These are phyloP conservation scores for Pestalotiopsis sp. DNA, from an alignment of 2,329 filamentous ascomycete species.

Conservation along the genomic window DNA sequence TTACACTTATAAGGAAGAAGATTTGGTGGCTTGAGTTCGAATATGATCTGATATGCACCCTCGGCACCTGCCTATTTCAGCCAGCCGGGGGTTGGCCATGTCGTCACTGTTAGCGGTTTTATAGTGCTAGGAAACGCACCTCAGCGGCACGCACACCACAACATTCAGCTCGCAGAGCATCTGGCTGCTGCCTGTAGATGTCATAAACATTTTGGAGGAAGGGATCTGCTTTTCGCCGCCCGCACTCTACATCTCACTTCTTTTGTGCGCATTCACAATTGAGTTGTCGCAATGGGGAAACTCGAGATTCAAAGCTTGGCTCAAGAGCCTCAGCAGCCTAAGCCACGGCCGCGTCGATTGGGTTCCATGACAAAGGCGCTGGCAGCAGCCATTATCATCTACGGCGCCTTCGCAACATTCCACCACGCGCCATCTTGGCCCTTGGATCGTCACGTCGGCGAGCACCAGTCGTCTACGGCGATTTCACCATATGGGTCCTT, in stretches of 20 bases:
- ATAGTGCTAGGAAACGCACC: neutral
- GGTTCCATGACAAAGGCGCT: neutral
- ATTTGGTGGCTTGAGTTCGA: neutral
- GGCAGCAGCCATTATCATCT: neutral
- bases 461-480: neutral
- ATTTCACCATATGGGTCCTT: slow-evolving; percentile 39
- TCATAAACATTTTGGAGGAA: neutral
- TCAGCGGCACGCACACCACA: neutral
- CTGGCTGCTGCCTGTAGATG: neutral
- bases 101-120: neutral
- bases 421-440: neutral
- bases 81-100: neutral
- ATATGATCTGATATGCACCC: neutral
- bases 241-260: neutral
- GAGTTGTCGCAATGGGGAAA: neutral
- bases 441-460: neutral
- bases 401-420: neutral
- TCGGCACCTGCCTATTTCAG: neutral
- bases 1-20: too few species aligned
- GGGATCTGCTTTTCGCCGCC: neutral
- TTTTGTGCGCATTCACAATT: neutral
- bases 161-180: neutral
- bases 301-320: neutral
- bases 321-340: neutral
- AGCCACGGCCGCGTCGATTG: neutral